phyloP scores from a whole-genome alignment of 495 filamentous ascomycete species.

The Xylaria scruposa region DNA sequence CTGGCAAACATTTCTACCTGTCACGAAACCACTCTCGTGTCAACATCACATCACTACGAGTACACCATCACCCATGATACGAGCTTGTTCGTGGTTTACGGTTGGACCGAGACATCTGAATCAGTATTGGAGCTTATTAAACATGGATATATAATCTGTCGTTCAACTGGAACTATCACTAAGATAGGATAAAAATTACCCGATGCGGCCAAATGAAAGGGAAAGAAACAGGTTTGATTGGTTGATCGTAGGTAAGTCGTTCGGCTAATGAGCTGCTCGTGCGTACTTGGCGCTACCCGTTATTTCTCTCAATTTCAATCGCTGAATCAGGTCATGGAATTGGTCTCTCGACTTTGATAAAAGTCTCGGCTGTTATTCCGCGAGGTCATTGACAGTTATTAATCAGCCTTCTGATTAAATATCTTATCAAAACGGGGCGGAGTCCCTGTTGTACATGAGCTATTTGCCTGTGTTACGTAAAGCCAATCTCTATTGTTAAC shows the following conservation, averaged over 20 bases:
- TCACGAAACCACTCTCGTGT: background rate
- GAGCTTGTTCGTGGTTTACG: background rate
- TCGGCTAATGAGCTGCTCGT: background rate
- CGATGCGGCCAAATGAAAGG: conserved; percentile 10
- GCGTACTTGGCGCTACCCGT: background rate
- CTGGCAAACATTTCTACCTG: conserved; percentile 6
- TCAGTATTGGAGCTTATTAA: background rate
- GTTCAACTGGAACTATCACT: background rate
- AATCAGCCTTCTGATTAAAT: background rate
- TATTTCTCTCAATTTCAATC: background rate
- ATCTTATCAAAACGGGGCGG: background rate
- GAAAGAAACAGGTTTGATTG: conserved; percentile 5
- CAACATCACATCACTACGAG: conserved; percentile 1
- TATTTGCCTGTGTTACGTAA: background rate
- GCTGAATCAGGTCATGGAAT: background rate
- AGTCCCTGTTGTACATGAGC: background rate
- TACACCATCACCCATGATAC: background rate
- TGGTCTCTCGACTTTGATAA: background rate
- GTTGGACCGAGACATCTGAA: conserved; percentile 10
- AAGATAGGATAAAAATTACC: background rate
- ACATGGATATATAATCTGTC: background rate
- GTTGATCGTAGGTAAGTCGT: background rate
- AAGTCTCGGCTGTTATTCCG: background rate
- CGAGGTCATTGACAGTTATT: background rate
- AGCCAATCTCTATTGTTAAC: conserved; percentile 7